Base-by-base conservation (phyloP, 768 basidiomycete species). In the Leucosporidium yakuticum region DNA sequence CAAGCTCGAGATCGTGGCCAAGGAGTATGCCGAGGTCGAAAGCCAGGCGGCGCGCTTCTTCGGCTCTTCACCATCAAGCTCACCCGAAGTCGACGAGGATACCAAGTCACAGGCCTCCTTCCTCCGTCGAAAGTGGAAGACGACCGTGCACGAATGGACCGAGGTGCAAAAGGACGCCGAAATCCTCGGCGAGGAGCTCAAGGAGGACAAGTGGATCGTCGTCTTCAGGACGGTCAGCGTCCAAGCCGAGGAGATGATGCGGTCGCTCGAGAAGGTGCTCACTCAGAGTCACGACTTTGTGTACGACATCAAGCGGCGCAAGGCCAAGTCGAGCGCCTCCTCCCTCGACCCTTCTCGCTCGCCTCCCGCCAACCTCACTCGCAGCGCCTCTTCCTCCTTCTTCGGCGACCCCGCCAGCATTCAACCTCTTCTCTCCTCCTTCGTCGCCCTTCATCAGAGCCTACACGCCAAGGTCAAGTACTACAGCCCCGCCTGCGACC, bases 211-310 rank as follows among this genome's bases (percentile, higher is more conserved):
- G 60, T 76, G 91, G 91, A 83, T 98, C 74, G 89, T 88, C 17
- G 90, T 97, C 27, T 97, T 97, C 79, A 85, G 93, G 72, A 94
- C 90, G 73, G 90, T 92, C 65, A 87, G 91, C 53, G 88, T 93
- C 75, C 94, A 97, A 78, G 94, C 95, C 53, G 91, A 93, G 77
- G 91, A 91, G 31, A 96, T 98, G 95, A 95, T 98, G 91, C 85
- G 85, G 34, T 90, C 90, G 75, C 80, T 99, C 73, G 91, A 97
- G 80, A 98, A 95, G 78, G 91, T 90, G 14, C 86, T 95, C 54
- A 87, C 29, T 0, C 74, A 75, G 32, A 65, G 70, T 54, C 65
- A 74, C 48, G 59, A 61, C 25, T 74, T 74, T 32, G 62, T 73
- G 7, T 88, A 85, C 84, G 88, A 90, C 81, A 86, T 89, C 23